Base-by-base conservation (phyloP, 2,329 filamentous ascomycete genomes). In the Dryadomyces quercus-mongolicae region DNA sequence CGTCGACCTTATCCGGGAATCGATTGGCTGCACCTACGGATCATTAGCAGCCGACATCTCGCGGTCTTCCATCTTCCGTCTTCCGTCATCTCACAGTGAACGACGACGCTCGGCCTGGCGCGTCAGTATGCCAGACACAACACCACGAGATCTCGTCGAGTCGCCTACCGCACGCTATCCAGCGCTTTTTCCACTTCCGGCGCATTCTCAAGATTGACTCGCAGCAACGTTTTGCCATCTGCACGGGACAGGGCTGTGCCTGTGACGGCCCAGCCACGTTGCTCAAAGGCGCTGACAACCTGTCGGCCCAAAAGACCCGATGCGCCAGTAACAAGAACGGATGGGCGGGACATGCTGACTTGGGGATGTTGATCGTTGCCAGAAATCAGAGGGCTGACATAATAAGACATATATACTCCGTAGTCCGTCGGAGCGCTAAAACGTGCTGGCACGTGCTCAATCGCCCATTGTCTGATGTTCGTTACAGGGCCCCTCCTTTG, bases 1-100 rank as follows among this genome's bases (percentile, higher is more conserved):
- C 78, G 62, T 90, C 85, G 64, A 90, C 92, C 65, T 86, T 85
- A 68, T 95, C 90, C 2, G 91, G 90, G 63, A 85, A 94, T 58
- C 88, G 82, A 68, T 95, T 91, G 48, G 90, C 90, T 44, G 90
- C 91, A 65, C 86, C 53, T 54, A 18, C 8, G n/a, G 7, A 31
- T 10, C 3, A n/a, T n/a, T n/a, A 44, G 42, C 16, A 20, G 3
- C 5, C 5, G 18, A n/a, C 15, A 7, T 21, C 9, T 15, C 5
- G n/a, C n/a, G n/a, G n/a, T n/a, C n/a, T n/a, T n/a, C n/a, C n/a
- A n/a, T n/a, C 5, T 5, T 13, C 9, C 13, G n/a, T 15, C 42
- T 10, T 16, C 6, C 2, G n/a, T 86, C 91, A 58, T 42, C 81
- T 66, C 69, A 89, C 88, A 92, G 67, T 95, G 89, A 40, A 95